Conservation (phyloP, 1,284 basidiomycete species). For the Cutaneotrichosporon cavernicola region DNA sequence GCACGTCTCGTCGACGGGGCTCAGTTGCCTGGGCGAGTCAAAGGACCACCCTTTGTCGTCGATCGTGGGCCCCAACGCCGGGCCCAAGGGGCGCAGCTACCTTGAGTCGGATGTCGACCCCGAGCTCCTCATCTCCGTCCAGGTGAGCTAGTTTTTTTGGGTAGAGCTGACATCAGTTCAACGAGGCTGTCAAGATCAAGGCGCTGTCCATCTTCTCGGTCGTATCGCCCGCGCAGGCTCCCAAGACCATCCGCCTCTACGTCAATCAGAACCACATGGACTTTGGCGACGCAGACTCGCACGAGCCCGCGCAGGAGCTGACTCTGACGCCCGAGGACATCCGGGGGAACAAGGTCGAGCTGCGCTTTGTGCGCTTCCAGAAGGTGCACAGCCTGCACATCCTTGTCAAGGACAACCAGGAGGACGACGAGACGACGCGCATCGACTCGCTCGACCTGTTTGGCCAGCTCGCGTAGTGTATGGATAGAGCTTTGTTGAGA, state of each 20-base stretch:
- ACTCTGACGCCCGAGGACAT: conserved; percentile 48
- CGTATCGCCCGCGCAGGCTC: conserved; percentile 59
- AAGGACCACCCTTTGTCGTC: conserved; percentile 62
- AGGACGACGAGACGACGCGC: conserved; percentile 68
- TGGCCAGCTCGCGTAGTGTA: conserved; percentile 51
- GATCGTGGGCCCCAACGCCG: conserved; percentile 59
- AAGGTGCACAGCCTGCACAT: conserved; percentile 71
- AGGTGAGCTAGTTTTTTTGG: conserved; percentile 56
- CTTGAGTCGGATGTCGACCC: conserved; percentile 73
- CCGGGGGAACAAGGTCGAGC: conserved; percentile 61
- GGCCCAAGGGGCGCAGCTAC: conserved; percentile 58
- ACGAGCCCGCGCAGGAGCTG: conserved; percentile 52
- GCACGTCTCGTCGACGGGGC: conserved; percentile 45
- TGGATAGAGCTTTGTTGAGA: neutral
- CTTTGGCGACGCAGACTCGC: conserved; percentile 58
- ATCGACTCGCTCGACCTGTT: conserved; percentile 74
- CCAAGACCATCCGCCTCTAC: conserved; percentile 63
- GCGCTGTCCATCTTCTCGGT: conserved; percentile 64
- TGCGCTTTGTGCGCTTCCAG: conserved; percentile 77
- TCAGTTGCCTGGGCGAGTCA: conserved; percentile 75
- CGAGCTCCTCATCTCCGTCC: conserved; percentile 70
- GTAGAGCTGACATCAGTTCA: conserved; percentile 60
- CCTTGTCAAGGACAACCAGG: conserved; percentile 74
- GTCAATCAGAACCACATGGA: conserved; percentile 66
- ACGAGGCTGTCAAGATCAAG: conserved; percentile 71